Conservation (phyloP, 164 flowering plant species). For the Macadamia tetraphylla region DNA sequence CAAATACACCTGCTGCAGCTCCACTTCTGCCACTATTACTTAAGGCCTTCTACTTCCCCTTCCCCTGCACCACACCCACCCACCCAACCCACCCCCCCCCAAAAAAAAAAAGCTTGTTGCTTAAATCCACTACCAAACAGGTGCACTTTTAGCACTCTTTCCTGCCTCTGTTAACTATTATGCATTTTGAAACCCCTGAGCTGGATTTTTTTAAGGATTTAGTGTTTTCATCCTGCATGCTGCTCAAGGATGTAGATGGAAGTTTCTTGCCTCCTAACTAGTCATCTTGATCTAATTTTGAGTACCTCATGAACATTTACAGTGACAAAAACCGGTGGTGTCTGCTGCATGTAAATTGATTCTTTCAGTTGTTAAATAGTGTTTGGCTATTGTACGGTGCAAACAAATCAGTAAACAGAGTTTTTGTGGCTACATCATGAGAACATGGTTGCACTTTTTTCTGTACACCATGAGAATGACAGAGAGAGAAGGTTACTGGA, state of each 20-base stretch:
- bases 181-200: background rate
- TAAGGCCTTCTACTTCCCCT: too few relatives aligned
- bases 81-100: too few relatives aligned
- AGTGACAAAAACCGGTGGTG: background rate
- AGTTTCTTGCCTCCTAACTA: background rate
- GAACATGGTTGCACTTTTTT: background rate
- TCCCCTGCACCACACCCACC: too few relatives aligned
- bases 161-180: background rate
- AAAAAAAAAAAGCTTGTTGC: too few relatives aligned
- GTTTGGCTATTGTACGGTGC: background rate
- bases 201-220: background rate
- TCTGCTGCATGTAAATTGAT: slow-evolving; percentile 4
- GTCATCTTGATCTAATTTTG: slow-evolving; percentile 5
- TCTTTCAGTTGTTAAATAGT: background rate
- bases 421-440: background rate
- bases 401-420: background rate
- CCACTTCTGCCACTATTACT: too few relatives aligned
- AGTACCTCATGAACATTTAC: background rate
- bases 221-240: too few relatives aligned
- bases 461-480: background rate
- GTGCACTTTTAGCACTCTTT: background rate
- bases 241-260: background rate
- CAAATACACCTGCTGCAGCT: too few relatives aligned
- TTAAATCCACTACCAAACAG: too few relatives aligned
- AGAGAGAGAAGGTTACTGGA: slow-evolving; percentile 11